Conservation (phyloP, 495 filamentous ascomycete genomes). For the Daldinia grandis region DNA sequence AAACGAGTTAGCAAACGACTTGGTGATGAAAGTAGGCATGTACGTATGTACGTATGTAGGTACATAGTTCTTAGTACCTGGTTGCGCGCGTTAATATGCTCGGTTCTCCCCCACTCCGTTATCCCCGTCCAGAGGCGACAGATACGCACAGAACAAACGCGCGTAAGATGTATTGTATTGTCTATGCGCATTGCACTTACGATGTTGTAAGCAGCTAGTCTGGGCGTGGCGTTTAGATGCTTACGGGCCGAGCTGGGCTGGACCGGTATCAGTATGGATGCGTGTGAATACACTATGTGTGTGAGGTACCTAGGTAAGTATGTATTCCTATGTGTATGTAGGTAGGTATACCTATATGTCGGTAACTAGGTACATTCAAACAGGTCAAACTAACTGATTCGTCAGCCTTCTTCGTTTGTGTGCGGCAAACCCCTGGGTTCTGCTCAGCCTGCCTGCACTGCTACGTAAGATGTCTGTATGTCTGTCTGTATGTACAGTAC, state of each 20-base stretch:
- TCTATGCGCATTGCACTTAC: conserved; percentile 17
- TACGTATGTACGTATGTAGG: no score
- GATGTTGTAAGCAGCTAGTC: conserved; percentile 23
- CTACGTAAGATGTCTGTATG: conserved; percentile 19
- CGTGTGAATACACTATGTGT: no score
- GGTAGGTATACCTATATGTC: not conserved
- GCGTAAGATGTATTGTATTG: conserved; percentile 21
- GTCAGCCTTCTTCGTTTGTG: conserved; percentile 35
- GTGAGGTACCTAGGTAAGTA: no score
- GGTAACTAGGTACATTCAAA: not conserved
- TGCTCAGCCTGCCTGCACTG: conserved; percentile 37
- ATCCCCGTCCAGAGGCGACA: conserved; percentile 6
- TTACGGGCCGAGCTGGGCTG: conserved; percentile 17
- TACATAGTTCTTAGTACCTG: no score
- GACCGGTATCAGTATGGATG: not conserved
- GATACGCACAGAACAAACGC: conserved; percentile 7
- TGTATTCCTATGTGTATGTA: not conserved
- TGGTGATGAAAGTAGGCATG: no score
- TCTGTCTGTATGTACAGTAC: conserved; percentile 35
- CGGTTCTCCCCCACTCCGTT: not conserved
- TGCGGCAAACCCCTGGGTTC: conserved; percentile 20
- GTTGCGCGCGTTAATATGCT: not conserved
- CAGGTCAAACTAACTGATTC: conserved; percentile 23
- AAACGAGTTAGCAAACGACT: conserved; percentile 13
- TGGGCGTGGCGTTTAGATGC: conserved; percentile 35